These are phyloP conservation scores for Fusarium sp. DNA, from an alignment of 2,329 filamentous ascomycete genomes.

Conservation along the genomic window DNA sequence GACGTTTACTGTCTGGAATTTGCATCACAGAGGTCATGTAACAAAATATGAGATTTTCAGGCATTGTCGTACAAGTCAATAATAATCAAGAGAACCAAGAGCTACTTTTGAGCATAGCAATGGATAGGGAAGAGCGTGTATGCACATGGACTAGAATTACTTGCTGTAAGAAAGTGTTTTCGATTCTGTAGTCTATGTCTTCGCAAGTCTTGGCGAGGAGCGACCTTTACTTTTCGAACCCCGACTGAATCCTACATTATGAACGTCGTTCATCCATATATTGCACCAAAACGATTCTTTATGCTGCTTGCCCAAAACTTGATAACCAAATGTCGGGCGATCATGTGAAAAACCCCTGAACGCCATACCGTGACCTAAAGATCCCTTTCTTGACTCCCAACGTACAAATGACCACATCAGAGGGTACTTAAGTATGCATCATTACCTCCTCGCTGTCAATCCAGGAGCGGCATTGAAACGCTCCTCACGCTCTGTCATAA, in stretches of 20 bases:
- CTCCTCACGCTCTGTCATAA: conserved; percentile 98
- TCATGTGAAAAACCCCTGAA: conserved; percentile 22
- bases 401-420: conserved; percentile 9
- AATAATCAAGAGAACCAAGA: conserved; percentile 20
- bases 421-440: neutral
- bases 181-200: neutral
- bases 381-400: conserved; percentile 26
- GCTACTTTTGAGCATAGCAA: neutral
- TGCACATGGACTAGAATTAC: neutral
- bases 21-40: conserved; percentile 40
- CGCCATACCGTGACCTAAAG: conserved; percentile 30
- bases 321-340: neutral
- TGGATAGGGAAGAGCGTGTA: neutral
- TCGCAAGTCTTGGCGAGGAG: neutral
- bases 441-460: conserved; percentile 60
- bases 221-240: neutral
- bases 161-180: neutral
- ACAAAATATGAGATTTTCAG: conserved; percentile 35
- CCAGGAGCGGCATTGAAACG: conserved; percentile 77
- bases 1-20: conserved; percentile 29
- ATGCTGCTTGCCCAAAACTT: neutral
- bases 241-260: neutral
- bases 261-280: neutral
- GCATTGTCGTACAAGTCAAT: conserved; percentile 34
- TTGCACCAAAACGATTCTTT: neutral